These are phyloP conservation scores for Cupressus sempervirens DNA, from an alignment of 75 land plant genomes.

Conservation along the genomic window DNA sequence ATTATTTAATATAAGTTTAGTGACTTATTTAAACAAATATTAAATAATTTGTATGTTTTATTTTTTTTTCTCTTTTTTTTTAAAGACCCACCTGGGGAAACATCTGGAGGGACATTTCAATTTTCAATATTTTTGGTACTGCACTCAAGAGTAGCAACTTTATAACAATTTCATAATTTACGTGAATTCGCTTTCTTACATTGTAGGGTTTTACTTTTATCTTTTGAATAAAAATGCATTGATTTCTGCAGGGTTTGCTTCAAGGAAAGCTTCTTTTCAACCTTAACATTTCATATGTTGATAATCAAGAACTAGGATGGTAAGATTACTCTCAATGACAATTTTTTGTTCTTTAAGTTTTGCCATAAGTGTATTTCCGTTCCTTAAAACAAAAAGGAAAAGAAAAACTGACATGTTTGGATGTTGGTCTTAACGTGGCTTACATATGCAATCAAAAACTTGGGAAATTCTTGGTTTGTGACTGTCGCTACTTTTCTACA, in stretches of 20 bases:
- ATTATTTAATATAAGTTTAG: too few relatives aligned
- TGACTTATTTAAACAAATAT: too few relatives aligned
- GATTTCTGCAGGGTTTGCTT: not conserved
- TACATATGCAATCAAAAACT: not conserved
- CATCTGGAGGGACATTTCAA: too few relatives aligned
- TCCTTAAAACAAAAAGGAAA: not conserved
- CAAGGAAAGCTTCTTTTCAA: not conserved
- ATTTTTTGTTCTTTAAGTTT: not conserved
- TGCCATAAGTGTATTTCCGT: not conserved
- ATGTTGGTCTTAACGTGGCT: not conserved
- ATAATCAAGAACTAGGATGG: not conserved
- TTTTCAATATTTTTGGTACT: not conserved
- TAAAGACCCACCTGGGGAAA: too few relatives aligned
- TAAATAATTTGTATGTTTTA: too few relatives aligned
- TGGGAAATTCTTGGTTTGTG: not conserved
- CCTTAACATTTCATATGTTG: not conserved
- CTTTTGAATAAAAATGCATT: not conserved
- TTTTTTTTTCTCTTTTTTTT: too few relatives aligned
- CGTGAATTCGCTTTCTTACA: not conserved
- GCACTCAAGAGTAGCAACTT: not conserved
- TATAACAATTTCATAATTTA: not conserved
- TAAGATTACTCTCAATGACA: not conserved
- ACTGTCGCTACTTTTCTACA: not conserved
- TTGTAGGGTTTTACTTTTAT: not conserved
- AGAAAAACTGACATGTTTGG: constrained; percentile 2